phyloP scores from a whole-genome alignment of 345 rosid genomes.

The Eucalyptus dawsonii region DNA sequence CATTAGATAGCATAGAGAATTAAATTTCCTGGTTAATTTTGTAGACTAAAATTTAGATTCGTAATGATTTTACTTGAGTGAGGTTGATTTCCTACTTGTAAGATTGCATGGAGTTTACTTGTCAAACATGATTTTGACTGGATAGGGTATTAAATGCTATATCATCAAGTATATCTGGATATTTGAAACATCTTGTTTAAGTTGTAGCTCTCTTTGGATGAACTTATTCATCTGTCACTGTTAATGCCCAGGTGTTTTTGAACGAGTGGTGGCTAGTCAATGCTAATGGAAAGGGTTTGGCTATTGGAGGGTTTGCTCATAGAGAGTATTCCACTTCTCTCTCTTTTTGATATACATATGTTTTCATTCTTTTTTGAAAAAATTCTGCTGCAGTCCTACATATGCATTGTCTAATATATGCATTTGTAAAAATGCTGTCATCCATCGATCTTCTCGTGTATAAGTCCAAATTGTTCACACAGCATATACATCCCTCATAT shows the following conservation, averaged over 20 bases:
- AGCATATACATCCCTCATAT: background rate
- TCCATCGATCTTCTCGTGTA: background rate
- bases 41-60: background rate
- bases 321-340: slow-evolving; percentile 4
- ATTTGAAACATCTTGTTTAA: background rate
- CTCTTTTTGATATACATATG: background rate
- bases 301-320: slow-evolving; percentile 20
- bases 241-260: slow-evolving; percentile 11
- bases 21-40: background rate
- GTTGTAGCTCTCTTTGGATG: background rate
- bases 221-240: background rate
- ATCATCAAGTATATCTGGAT: background rate
- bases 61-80: background rate
- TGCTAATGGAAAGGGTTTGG: slow-evolving; percentile 3
- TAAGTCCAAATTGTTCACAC: background rate
- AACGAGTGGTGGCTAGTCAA: slow-evolving; percentile 27
- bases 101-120: background rate
- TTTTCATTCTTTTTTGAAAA: background rate
- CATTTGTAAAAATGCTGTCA: background rate
- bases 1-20: background rate
- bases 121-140: background rate
- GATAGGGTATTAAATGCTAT: background rate
- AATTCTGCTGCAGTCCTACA: background rate
- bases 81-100: background rate
- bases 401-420: background rate